Conservation (phyloP, 768 basidiomycete genomes). For the Serpula lacrymans region DNA sequence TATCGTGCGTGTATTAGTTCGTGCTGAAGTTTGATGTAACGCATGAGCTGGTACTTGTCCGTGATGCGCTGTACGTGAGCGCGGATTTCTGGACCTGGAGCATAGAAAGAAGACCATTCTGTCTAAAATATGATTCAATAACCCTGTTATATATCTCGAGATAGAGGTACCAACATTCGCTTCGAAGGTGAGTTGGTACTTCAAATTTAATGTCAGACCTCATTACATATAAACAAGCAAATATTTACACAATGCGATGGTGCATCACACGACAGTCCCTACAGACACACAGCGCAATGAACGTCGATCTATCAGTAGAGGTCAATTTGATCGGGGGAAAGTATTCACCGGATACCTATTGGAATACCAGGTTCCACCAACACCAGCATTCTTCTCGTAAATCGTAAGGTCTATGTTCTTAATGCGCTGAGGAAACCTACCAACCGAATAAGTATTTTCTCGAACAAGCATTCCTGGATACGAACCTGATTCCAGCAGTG, state of each 20-base stretch:
- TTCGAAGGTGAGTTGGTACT: constrained; percentile 62
- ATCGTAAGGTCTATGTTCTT: constrained; percentile 52
- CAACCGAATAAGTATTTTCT: background rate
- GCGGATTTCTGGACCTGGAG: constrained; percentile 57
- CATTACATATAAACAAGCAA: background rate
- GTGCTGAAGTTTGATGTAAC: constrained; percentile 53
- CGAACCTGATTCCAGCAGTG: constrained; percentile 52
- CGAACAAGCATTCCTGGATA: constrained; percentile 1
- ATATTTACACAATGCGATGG: constrained; percentile 51
- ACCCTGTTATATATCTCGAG: background rate
- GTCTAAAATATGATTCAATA: constrained; percentile 33
- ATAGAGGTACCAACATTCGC: constrained; percentile 36
- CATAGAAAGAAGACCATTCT: constrained; percentile 61
- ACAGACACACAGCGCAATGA: background rate
- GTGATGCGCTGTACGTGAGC: constrained; percentile 50
- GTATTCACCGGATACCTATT: constrained; percentile 55
- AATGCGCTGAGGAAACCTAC: constrained; percentile 49
- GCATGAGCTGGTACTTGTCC: constrained; percentile 52
- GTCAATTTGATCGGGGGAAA: constrained; percentile 1
- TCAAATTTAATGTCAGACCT: constrained; percentile 1
- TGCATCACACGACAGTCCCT: constrained; percentile 62
- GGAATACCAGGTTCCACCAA: constrained; percentile 62
- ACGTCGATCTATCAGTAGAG: background rate
- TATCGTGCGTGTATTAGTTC: constrained; percentile 51
- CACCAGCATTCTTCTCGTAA: constrained; percentile 55